Base-by-base conservation (phyloP, 2,329 filamentous ascomycete genomes). In the Cyclaneusma minus region DNA sequence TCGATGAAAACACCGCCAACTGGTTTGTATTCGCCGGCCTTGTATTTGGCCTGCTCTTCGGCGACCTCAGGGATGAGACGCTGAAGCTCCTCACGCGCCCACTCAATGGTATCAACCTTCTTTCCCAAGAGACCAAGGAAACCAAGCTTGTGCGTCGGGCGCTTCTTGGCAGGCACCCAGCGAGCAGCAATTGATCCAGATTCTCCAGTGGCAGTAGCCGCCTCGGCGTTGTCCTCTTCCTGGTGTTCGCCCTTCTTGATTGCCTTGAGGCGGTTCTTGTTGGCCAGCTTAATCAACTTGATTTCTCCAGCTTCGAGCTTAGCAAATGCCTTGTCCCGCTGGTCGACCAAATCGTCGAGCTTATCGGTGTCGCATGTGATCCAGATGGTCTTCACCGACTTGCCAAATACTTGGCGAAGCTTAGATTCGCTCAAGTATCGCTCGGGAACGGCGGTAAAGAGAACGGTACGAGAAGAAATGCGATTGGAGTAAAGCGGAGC, bases 21-120 rank as follows among this genome's bases (percentile, higher is more conserved):
- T 35, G 70, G 65, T 33, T 71, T 65, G 23, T 62, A 69, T 20
- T 79, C 64, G 27, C 78, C 70, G 14, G 60, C 55, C 25, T 62
- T 65, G 45, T 87, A 80, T 25, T 65, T 61, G 21, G 60, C 62
- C 48, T 89, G 81, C 13, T 70, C 62, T 21, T 66, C 59, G 25
- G 78, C 65, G 16, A 83, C 74, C 33, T 79, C 64, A 0, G 79
- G 75, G 27, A 77, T 74, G 22, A 91, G 66, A 25, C 72, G 71
- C 36, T 76, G 68, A 27, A 94, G 68, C 49, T 91, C 78, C 2
- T 63, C 59, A 27, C 89, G 78, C 35, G 73, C 79, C 78, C 80
- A 94, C 35, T 87, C 72, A 49, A 98, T 94, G 0, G 84, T 89
- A 53, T 98, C 89, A 10, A 94, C 85, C 50, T 92, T 89, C 46